phyloP scores from a whole-genome alignment of 805 yeast genomes.

The Kazachstania martiniae region DNA sequence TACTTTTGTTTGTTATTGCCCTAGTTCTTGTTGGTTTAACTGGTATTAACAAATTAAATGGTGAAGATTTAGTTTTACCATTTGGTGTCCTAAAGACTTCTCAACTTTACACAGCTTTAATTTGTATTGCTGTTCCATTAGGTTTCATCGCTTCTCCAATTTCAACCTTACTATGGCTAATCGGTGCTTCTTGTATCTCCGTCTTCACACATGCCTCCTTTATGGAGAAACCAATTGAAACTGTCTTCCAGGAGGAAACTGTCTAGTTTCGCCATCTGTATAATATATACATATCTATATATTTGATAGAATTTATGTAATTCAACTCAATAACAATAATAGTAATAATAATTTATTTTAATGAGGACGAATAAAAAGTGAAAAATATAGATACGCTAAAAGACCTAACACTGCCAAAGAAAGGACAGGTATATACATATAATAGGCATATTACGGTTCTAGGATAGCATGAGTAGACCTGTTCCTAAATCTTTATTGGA shows the following conservation, averaged over 20 bases:
- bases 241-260: constrained; percentile 76
- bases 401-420: too few relatives aligned
- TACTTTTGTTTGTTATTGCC: constrained; percentile 71
- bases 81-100: constrained; percentile 62
- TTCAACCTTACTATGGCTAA: constrained; percentile 82
- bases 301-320: background rate
- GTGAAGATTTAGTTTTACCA: constrained; percentile 72
- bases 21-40: constrained; percentile 64
- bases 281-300: background rate
- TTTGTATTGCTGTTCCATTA: constrained; percentile 67
- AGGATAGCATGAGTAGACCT: too few relatives aligned
- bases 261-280: too few relatives aligned
- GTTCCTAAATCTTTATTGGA: constrained; percentile 11
- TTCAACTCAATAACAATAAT: too few relatives aligned
- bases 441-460: too few relatives aligned
- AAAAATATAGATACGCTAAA: too few relatives aligned
- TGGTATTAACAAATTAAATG: constrained; percentile 70
- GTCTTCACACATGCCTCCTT: constrained; percentile 81
- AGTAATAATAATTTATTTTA: too few relatives aligned
- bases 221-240: constrained; percentile 91
- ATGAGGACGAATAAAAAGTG: too few relatives aligned
- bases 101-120: constrained; percentile 74
- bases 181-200: constrained; percentile 71
- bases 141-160: constrained; percentile 85
- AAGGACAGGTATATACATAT: too few relatives aligned